Evolutionary conservation across 2,329 filamentous ascomycete genomes (phyloP), one percentile per base, ranked within the genome.

Genomic region (Trichoderma aggressivum): DNA sequence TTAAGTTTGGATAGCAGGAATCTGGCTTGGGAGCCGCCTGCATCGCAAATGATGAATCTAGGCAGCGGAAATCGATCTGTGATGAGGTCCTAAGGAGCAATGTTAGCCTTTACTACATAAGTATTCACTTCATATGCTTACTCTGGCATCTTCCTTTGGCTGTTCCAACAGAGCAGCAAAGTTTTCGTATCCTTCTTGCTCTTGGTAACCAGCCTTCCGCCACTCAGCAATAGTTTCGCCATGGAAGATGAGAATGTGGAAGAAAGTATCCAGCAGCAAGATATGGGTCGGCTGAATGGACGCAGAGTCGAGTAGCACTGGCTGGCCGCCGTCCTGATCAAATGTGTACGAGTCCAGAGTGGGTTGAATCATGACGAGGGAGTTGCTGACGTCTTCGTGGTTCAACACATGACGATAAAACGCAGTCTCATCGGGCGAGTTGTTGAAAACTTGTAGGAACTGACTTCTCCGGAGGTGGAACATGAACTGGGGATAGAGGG

Each of bases 231-330:
- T 92, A 0, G 95, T 98, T 85, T 99, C 95, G 74, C 96, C 96
- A 78, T 99, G 94, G 88, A 98, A 99, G 77, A 99, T 99, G 70
- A 99, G 89, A 73, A 99, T 99, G 81, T 99, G 96, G 88, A 99
- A 99, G 86, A 99, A 99, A 0, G 96, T 98, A 78, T 99, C 96
- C 70, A 99, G 90, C 12, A 99, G 89, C 64, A 99, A 88, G 72
- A 98, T 93, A 72, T 97, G 97, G 26, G 94, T 93, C 11, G 94
- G 92, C 79, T 98, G 95, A 76, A 99, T 99, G 7, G 94, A 98
- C 43, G 94, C 94, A 16, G 95, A 98, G 81, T 99, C 96, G 43
- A 99, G 88, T 28, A 99, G 85, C n/a, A 99, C 96, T 2, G 96
- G 95, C 74, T 94, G 90, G 60, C 93, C 92, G 30, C 94, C 94